Evolutionary conservation across 768 basidiomycete species (phyloP), one percentile per base, ranked within the genome.

Genomic region (Podaxis sp.): DNA sequence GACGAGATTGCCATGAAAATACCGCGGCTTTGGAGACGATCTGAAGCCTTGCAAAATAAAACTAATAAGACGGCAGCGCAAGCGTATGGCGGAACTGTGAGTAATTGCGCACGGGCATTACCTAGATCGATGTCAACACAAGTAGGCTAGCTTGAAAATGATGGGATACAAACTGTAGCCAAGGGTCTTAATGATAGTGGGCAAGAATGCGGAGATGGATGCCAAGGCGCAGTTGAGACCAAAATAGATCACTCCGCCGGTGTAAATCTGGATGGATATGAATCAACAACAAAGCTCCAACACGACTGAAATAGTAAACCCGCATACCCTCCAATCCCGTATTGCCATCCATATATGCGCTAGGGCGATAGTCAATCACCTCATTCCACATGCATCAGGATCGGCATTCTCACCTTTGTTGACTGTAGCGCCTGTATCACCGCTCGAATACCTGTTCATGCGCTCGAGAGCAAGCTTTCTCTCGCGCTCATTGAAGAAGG

Each of bases 1-100:
- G 80, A 77, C 2, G 83, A 74, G 17, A 76, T 67, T 8, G 76
- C 68, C 75, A 86, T 80, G 66, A 83, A 80, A 8, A 78, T 66
- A 8, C 82, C 80, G 38, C 92, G 83, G 53, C 75, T 84, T 68
- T 90, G 89, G 19, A 88, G 69, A 58, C 83, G 79, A 72, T 93
- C 90, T 2, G 92, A 90, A 4, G 77, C 68, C 69, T 81, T 89
- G 0, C 87, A 85, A 57, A 85, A 80, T 2, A 75, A 38, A 33
- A 85, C 76, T 38, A 92, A 77, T n/a, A 90, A 80, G 11, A 87
- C 75, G 1, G 90, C 84, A 2, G 87, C 84, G 19, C 88, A 86
- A 1, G 85, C 87, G 69, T 94, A 93, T 2, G 93, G 93, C 2
- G 92, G 91, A 3, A 94, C 90, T 0, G 92, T 92, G 56, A 92